These are phyloP conservation scores for Cyclocybe aegerita DNA, from an alignment of 768 basidiomycete genomes.

Conservation along the genomic window DNA sequence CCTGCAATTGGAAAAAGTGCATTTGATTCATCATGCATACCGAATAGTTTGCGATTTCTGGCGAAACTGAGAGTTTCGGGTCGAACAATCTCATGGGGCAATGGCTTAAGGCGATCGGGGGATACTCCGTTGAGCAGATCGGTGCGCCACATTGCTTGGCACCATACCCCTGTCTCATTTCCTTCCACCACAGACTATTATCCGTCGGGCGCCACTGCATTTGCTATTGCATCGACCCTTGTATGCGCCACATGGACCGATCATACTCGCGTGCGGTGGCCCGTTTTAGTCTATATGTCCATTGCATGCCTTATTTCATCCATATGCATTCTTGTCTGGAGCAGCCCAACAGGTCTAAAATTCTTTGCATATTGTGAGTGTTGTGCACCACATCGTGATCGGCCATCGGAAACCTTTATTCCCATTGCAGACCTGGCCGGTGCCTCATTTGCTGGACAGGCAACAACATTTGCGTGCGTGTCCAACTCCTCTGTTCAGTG, in stretches of 20 bases:
- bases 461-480: conserved; percentile 69
- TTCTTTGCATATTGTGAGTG: conserved; percentile 73
- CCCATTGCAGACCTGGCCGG: conserved; percentile 49
- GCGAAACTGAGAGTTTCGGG: conserved; percentile 67
- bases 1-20: neutral
- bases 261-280: conserved; percentile 54
- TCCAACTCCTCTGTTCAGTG: neutral
- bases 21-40: neutral
- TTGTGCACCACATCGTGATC: neutral
- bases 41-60: conserved; percentile 59
- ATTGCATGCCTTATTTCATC: conserved; percentile 51
- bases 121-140: conserved; percentile 62
- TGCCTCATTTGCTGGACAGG: conserved; percentile 74
- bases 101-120: conserved; percentile 62
- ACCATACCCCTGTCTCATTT: neutral
- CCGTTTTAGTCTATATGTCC: conserved; percentile 64
- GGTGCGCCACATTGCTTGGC: conserved; percentile 28
- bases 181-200: conserved; percentile 32
- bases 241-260: conserved; percentile 68
- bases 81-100: conserved; percentile 76
- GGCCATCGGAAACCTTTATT: neutral
- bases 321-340: conserved; percentile 62
- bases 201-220: conserved; percentile 63
- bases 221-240: conserved; percentile 63
- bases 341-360: conserved; percentile 57